These are phyloP conservation scores for Wickerhamomyces hampshirensis DNA, from an alignment of 805 yeast species.

Conservation along the genomic window DNA sequence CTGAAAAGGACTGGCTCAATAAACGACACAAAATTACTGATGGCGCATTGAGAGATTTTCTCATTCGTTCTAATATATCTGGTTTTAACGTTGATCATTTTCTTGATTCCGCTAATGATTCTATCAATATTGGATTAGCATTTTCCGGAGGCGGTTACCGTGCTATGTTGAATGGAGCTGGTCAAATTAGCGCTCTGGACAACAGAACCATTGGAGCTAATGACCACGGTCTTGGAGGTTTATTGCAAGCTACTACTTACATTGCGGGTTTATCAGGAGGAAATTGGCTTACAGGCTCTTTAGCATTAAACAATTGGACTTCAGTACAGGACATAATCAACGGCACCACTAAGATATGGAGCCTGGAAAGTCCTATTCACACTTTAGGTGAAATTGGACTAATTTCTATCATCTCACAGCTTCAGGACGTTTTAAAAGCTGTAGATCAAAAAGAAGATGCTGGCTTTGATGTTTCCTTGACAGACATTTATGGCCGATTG, in stretches of 20 bases:
- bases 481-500: conserved; percentile 77
- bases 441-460: conserved; percentile 45
- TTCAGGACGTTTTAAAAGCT: not conserved
- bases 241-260: conserved; percentile 66
- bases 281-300: conserved; percentile 67
- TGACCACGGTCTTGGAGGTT: conserved; percentile 59
- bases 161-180: conserved; percentile 82
- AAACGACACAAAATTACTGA: conserved; percentile 28
- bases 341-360: conserved; percentile 58
- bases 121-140: conserved; percentile 50
- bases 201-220: conserved; percentile 53
- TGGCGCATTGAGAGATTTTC: conserved; percentile 23
- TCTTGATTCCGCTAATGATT: conserved; percentile 28
- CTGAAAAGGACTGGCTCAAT: conserved; percentile 49
- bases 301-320: conserved; percentile 67
- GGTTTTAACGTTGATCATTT: conserved; percentile 37
- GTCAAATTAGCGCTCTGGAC: conserved; percentile 71
- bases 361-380: conserved; percentile 53
- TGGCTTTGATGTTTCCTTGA: conserved; percentile 57
- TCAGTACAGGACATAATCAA: conserved; percentile 52
- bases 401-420: conserved; percentile 36
- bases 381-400: conserved; percentile 55
- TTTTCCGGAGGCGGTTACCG: conserved; percentile 85
- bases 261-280: conserved; percentile 78
- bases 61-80: conserved; percentile 44